Conservation (phyloP, 345 rosid species). For the Linum trigynum region DNA sequence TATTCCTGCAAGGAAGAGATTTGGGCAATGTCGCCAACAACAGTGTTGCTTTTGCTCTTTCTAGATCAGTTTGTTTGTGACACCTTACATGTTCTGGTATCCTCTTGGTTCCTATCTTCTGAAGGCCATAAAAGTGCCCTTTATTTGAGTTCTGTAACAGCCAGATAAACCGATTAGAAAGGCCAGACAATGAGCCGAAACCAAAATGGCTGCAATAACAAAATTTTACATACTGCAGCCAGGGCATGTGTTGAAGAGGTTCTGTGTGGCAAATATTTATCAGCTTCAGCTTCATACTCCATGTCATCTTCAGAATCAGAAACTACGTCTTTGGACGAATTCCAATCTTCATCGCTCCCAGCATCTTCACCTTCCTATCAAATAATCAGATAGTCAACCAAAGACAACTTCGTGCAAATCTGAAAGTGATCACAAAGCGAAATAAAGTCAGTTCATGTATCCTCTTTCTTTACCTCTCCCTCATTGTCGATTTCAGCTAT, state of each 20-base stretch:
- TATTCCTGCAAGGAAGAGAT: constrained; percentile 77
- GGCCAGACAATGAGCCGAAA: constrained; percentile 11
- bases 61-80: constrained; percentile 78
- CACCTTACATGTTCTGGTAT: constrained; percentile 87
- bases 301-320: constrained; percentile 58
- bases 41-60: constrained; percentile 77
- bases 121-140: constrained; percentile 75
- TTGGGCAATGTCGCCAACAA: constrained; percentile 76
- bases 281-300: constrained; percentile 43
- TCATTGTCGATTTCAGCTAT: constrained; percentile 46
- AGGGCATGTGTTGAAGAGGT: constrained; percentile 18
- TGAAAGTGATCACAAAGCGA: neutral
- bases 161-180: constrained; percentile 6
- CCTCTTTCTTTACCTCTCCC: constrained; percentile 36
- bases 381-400: constrained; percentile 9
- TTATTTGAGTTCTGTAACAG: constrained; percentile 53
- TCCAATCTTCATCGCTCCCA: constrained; percentile 78
- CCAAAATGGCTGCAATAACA: constrained; percentile 1
- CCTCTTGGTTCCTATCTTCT: constrained; percentile 67
- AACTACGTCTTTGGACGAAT: constrained; percentile 26
- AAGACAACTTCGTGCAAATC: neutral
- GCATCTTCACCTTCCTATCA: constrained; percentile 45
- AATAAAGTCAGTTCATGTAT: neutral
- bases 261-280: constrained; percentile 28
- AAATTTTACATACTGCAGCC: constrained; percentile 49